A percentile compares a stretch with the other conserved stretches of the same genome.
Evolutionary conservation across 1,139 yeast species (phyloP).

Genomic region (Saccharomycopsis phalli): DNA sequence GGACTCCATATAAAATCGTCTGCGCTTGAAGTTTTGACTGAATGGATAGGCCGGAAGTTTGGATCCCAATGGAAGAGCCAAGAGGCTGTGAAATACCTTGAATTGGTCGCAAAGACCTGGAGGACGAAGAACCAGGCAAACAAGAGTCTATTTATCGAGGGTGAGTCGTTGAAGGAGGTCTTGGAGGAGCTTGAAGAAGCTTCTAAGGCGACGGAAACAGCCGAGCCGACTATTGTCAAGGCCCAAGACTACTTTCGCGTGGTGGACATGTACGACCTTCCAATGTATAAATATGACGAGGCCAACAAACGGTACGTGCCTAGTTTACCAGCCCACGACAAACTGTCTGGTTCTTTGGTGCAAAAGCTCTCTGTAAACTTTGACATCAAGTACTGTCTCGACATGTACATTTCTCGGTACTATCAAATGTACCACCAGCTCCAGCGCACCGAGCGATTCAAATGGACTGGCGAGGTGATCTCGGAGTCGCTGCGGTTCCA

Average conservation of each 20-base stretch:
- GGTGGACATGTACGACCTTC: conserved; percentile 59
- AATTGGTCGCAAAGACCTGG: conserved; percentile 77
- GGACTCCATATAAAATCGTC: conserved; percentile 85
- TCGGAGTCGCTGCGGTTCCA: conserved; percentile 1
- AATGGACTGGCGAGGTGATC: conserved; percentile 2
- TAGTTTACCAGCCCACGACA: conserved; percentile 30
- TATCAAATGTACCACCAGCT: conserved; percentile 16
- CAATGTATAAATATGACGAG: conserved; percentile 55
- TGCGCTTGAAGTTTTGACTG: conserved; percentile 67
- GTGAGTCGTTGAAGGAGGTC: conserved; percentile 55
- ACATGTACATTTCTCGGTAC: conserved; percentile 14
- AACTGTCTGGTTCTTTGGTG: conserved; percentile 5
- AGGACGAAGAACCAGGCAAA: conserved; percentile 54
- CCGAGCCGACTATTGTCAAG: conserved; percentile 20
- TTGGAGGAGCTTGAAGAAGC: conserved; percentile 41
- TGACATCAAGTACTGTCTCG: conserved; percentile 13
- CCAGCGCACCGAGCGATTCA: conserved; percentile 16
- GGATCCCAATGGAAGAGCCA: conserved; percentile 84
- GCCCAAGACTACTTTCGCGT: conserved; percentile 54
- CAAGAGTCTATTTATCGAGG: conserved; percentile 77
- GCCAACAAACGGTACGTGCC: conserved; percentile 55
- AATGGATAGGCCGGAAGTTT: conserved; percentile 60
- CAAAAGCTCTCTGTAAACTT: conserved; percentile 9
- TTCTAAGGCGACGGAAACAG: not conserved
- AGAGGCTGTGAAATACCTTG: conserved; percentile 59